These are phyloP conservation scores for Diversispora eburnea DNA, from an alignment of 192 early-diverging fungal species.

Conservation along the genomic window DNA sequence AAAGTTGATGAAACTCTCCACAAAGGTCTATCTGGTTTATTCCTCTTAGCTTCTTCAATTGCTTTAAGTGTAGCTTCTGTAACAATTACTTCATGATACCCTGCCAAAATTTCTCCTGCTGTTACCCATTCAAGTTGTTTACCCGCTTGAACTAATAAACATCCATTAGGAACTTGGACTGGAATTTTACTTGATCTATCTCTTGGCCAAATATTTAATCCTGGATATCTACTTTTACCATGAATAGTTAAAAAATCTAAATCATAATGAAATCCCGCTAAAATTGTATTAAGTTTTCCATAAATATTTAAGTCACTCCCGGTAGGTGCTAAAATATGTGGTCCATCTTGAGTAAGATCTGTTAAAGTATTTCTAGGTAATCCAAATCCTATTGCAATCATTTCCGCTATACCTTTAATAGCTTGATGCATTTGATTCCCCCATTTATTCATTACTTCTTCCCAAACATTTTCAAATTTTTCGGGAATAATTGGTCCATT, in stretches of 20 bases:
- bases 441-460: slow-evolving; percentile 59
- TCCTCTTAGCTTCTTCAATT: slow-evolving; percentile 13
- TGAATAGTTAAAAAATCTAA: slow-evolving; percentile 69
- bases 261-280: slow-evolving; percentile 56
- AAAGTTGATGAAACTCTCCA: slow-evolving; percentile 73
- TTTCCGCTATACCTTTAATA: slow-evolving; percentile 52
- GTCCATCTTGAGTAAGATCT: slow-evolving; percentile 54
- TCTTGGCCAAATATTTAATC: slow-evolving; percentile 68
- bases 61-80: slow-evolving; percentile 47
- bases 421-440: slow-evolving; percentile 57
- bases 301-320: slow-evolving; percentile 62
- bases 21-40: slow-evolving; percentile 43
- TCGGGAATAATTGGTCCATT: slow-evolving; percentile 60
- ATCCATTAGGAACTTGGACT: slow-evolving; percentile 63
- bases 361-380: slow-evolving; percentile 54
- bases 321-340: slow-evolving; percentile 70
- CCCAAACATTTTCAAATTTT: slow-evolving; percentile 63
- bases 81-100: slow-evolving; percentile 71
- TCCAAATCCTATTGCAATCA: slow-evolving; percentile 62
- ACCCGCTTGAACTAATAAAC: slow-evolving; percentile 46
- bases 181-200: slow-evolving; percentile 52
- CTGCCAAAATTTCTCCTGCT: slow-evolving; percentile 60
- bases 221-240: slow-evolving; percentile 72
- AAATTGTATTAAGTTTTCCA: slow-evolving; percentile 56
- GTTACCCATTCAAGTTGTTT: slow-evolving; percentile 69